A percentile compares a stretch with the other conserved stretches of the same genome.
Conservation (phyloP, 495 filamentous ascomycete species). For the Podospora appendiculata region DNA sequence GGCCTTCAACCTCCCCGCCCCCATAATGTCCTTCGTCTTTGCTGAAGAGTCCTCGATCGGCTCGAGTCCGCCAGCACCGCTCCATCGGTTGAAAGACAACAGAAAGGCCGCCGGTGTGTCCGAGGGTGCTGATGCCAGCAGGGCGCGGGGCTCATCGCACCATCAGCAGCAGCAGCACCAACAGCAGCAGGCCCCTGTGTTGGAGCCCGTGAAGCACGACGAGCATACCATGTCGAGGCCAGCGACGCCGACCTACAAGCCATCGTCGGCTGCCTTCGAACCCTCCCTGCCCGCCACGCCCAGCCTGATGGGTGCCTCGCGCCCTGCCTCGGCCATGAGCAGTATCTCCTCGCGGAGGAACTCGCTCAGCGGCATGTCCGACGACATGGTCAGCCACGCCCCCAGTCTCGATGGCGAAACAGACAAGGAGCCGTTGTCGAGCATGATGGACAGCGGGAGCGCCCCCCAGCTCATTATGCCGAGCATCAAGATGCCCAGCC, state of each 20-base stretch:
- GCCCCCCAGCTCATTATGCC: constrained; percentile 95
- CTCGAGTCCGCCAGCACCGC: constrained; percentile 16
- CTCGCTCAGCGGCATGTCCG: constrained; percentile 39
- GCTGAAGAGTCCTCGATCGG: constrained; percentile 46
- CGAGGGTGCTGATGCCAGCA: too few relatives aligned
- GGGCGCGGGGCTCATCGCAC: too few relatives aligned
- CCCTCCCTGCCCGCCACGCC: constrained; percentile 5
- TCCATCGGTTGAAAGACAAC: constrained; percentile 23
- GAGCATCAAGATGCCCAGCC: constrained; percentile 88
- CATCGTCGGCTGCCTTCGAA: constrained; percentile 10
- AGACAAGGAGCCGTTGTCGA: constrained; percentile 2
- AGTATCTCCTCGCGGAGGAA: constrained; percentile 48
- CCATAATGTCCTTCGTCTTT: constrained; percentile 51
- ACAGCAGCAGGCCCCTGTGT: not conserved
- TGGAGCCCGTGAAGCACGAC: not conserved
- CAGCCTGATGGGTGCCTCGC: not conserved
- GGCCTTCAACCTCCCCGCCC: constrained; percentile 17
- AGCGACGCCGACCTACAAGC: not conserved
- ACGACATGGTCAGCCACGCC: constrained; percentile 44
- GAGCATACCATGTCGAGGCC: not conserved
- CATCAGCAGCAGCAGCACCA: not conserved
- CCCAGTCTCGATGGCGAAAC: constrained; percentile 13
- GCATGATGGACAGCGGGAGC: constrained; percentile 43
- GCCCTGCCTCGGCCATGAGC: constrained; percentile 35
- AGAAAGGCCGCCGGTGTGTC: not conserved